A percentile compares a stretch with the other conserved stretches of the same genome.
phyloP scores from a whole-genome alignment of 1,284 basidiomycete species.

The Papiliotrema flavescens region DNA sequence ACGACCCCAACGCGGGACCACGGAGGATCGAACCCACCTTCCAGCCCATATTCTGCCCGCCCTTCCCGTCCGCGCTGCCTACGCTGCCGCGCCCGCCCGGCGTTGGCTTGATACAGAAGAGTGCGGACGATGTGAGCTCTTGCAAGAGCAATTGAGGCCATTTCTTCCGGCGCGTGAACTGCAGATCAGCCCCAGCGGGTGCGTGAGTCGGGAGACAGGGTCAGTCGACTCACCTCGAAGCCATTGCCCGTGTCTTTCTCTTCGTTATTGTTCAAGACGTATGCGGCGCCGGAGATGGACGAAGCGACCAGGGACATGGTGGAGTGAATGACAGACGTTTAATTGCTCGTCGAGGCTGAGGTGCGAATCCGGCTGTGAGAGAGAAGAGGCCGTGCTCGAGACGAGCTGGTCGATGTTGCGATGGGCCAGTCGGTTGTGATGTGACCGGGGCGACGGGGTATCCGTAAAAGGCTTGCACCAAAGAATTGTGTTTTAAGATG shows the following conservation, averaged over 20 bases:
- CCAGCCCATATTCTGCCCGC: conserved; percentile 17
- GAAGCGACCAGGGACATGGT: conserved; percentile 7
- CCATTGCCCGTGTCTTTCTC: conserved; percentile 14
- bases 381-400: too few relatives aligned
- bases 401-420: too few relatives aligned
- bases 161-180: conserved; percentile 46
- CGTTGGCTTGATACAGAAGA: conserved; percentile 42
- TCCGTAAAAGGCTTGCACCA: too few relatives aligned
- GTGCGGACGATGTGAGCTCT: conserved; percentile 39
- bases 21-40: conserved; percentile 25
- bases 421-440: too few relatives aligned
- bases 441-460: too few relatives aligned
- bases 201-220: not conserved
- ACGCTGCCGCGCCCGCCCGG: conserved; percentile 1
- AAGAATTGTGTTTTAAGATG: too few relatives aligned
- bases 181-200: not conserved
- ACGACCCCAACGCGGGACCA: not conserved
- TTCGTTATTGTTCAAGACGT: conserved; percentile 6
- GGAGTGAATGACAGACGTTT: not conserved
- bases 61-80: conserved; percentile 5
- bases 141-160: conserved; percentile 47
- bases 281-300: conserved; percentile 8
- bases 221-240: conserved; percentile 15
- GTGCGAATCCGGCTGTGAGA: too few relatives aligned
- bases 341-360: not conserved